These are phyloP conservation scores for Saccharum spontaneum DNA, from an alignment of 176 grass and related monocot genomes.

Conservation along the genomic window DNA sequence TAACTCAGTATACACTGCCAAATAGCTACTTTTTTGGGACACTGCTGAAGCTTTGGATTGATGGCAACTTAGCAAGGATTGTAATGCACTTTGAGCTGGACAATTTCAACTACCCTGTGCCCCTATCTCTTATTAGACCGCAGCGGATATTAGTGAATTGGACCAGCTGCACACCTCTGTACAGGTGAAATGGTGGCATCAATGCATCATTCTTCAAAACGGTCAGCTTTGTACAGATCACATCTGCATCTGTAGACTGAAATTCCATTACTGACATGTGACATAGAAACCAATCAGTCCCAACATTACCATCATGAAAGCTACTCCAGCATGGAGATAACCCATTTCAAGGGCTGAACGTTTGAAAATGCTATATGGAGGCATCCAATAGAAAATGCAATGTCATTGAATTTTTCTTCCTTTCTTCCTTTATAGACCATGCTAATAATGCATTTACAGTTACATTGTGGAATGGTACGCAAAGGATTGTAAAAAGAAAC, in stretches of 20 bases:
- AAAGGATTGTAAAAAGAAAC: slow-evolving; percentile 34
- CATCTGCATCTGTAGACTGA: slow-evolving; percentile 15
- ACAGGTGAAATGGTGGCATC: background rate
- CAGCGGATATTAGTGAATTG: slow-evolving; percentile 14
- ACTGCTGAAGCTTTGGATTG: slow-evolving; percentile 12
- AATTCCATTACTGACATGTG: slow-evolving; percentile 14
- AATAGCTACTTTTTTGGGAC: background rate
- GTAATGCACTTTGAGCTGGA: slow-evolving; percentile 28
- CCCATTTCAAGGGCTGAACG: background rate
- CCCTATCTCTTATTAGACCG: slow-evolving; percentile 7
- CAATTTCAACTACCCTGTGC: slow-evolving; percentile 21
- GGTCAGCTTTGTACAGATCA: slow-evolving; percentile 2
- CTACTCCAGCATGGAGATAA: slow-evolving; percentile 5
- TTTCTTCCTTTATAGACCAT: slow-evolving; percentile 44
- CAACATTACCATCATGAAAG: slow-evolving; percentile 3
- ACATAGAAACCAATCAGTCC: slow-evolving; percentile 12
- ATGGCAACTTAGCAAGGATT: slow-evolving; percentile 14
- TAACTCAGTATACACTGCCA: slow-evolving; percentile 12
- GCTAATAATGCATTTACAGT: slow-evolving; percentile 53
- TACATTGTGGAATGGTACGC: slow-evolving; percentile 40
- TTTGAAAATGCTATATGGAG: slow-evolving; percentile 26
- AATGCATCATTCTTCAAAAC: slow-evolving; percentile 26
- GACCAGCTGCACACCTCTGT: background rate
- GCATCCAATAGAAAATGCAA: slow-evolving; percentile 26
- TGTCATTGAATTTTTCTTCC: slow-evolving; percentile 33